Conservation (phyloP, 2,329 filamentous ascomycete genomes). For the Diatrype stigma region DNA sequence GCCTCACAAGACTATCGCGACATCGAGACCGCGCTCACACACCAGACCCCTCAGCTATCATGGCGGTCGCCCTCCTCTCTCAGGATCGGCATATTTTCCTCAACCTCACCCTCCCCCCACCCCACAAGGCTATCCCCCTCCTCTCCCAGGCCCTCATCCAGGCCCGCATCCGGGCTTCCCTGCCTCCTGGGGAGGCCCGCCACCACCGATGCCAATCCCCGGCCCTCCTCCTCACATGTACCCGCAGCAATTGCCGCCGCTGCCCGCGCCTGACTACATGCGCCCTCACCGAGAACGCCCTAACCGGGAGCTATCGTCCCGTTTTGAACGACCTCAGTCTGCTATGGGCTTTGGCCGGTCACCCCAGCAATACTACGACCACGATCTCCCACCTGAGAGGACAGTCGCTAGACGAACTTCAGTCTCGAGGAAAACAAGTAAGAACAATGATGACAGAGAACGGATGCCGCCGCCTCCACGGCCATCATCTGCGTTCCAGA, state of each 20-base stretch:
- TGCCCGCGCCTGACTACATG: slow-evolving; percentile 9
- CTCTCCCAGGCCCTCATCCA: slow-evolving; percentile 19
- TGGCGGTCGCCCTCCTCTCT: slow-evolving; percentile 32
- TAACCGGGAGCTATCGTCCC: slow-evolving; percentile 19
- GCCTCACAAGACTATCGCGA: slow-evolving; percentile 24
- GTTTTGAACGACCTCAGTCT: slow-evolving; percentile 33
- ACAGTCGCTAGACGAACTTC: slow-evolving; percentile 39
- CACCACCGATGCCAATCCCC: slow-evolving; percentile 13
- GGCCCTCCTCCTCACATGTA: slow-evolving; percentile 6
- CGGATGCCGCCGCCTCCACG: slow-evolving; percentile 48
- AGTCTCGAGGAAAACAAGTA: slow-evolving; percentile 30
- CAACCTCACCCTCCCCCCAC: slow-evolving; percentile 26
- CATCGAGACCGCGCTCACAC: slow-evolving; percentile 36
- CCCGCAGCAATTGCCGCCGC: neutral
- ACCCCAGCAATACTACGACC: slow-evolving; percentile 39
- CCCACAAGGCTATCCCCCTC: slow-evolving; percentile 21
- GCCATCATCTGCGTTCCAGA: slow-evolving; percentile 30
- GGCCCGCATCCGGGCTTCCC: slow-evolving; percentile 7
- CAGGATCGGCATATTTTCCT: slow-evolving; percentile 32
- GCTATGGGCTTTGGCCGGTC: slow-evolving; percentile 36
- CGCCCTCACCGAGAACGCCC: slow-evolving; percentile 13
- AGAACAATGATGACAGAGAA: slow-evolving; percentile 39
- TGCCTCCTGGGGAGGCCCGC: slow-evolving; percentile 16
- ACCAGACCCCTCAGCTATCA: slow-evolving; percentile 37
- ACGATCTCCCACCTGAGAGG: slow-evolving; percentile 28